Evolutionary conservation across 2,329 filamentous ascomycete genomes (phyloP), one percentile per base, ranked within the genome.

Genomic region (Zopfia rhizophila): DNA sequence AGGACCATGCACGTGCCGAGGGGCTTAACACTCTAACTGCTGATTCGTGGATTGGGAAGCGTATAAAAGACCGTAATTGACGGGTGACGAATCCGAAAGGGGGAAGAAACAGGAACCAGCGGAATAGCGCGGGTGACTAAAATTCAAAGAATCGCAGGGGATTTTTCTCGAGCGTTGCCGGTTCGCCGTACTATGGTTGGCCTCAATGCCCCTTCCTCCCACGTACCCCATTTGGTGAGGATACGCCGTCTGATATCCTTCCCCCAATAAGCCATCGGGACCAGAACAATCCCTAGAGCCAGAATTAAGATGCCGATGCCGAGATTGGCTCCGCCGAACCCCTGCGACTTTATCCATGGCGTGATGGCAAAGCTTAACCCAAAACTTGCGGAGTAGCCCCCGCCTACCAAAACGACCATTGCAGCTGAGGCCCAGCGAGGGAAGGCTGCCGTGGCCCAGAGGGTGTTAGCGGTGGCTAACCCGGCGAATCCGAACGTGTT

Each of bases 251-350:
- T 46, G 3, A 55, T 45, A 17, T 44, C 57, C 46, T 66, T 68
- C 0, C 64, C 65, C 61, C 60, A 66, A 30, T 67, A 67, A 1
- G 61, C 63, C n/a, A 66, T 52, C 1, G 64, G 65, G 21, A 66
- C 21, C 3, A 56, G 53, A 4, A 68, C 45, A 3, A 66, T 21
- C 3, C 65, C 65, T 10, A 51, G 37, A 1, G 56, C 31, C 12
- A 74, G 42, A 51, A 76, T 48, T 52, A 75, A 43, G 29, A 68
- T 30, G 60, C 66, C 36, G 58, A 73, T 45, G 52, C 75, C 37
- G 54, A 73, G 48, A 33, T 68, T 53, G 31, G 69, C 48, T 41
- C 64, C 21, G 57, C 61, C 43, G 36, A 53, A 64, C 0, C 62
- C 64, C 16, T 69, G 62, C 5, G 56, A 41, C 0, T 30, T 28